Percentiles rank a stretch among this genome's conserved stretches.
Evolutionary conservation across 176 grass and related monocot species (phyloP).

Genomic region (Oryza meyeriana): DNA sequence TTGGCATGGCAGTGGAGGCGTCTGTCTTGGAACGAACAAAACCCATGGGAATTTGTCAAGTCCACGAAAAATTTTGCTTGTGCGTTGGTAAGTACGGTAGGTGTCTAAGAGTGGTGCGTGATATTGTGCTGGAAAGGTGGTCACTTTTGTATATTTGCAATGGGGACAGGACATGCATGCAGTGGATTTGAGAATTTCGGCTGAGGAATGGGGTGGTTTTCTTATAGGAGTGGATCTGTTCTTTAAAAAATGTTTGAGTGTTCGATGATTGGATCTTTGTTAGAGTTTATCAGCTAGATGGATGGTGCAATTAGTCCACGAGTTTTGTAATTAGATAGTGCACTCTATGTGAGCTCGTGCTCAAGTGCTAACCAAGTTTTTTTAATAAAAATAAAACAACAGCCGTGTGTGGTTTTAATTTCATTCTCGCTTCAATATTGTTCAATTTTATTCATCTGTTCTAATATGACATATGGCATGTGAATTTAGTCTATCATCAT

Average conservation of each 20-base stretch:
- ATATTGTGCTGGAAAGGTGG: background rate
- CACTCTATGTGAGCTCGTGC: background rate
- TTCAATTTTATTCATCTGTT: background rate
- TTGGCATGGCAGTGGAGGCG: slow-evolving; percentile 30
- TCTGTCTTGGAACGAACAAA: background rate
- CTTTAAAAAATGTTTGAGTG: background rate
- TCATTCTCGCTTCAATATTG: background rate
- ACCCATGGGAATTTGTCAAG: slow-evolving; percentile 16
- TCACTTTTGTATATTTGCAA: background rate
- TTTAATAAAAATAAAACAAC: too few relatives aligned
- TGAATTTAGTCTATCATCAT: too few relatives aligned
- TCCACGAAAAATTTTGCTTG: slow-evolving; percentile 10
- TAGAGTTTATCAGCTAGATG: background rate
- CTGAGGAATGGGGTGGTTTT: slow-evolving; percentile 1
- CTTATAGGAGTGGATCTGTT: background rate
- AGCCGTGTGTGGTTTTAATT: background rate
- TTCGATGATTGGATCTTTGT: background rate
- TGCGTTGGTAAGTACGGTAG: background rate
- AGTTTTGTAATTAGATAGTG: background rate
- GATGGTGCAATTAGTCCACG: slow-evolving; percentile 11
- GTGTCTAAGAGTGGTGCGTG: slow-evolving; percentile 22
- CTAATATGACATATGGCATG: background rate
- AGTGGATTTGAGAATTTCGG: background rate
- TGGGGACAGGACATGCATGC: background rate
- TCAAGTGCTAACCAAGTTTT: background rate